phyloP scores from a whole-genome alignment of 2,329 filamentous ascomycete species.

The Botrytis pseudocinerea region DNA sequence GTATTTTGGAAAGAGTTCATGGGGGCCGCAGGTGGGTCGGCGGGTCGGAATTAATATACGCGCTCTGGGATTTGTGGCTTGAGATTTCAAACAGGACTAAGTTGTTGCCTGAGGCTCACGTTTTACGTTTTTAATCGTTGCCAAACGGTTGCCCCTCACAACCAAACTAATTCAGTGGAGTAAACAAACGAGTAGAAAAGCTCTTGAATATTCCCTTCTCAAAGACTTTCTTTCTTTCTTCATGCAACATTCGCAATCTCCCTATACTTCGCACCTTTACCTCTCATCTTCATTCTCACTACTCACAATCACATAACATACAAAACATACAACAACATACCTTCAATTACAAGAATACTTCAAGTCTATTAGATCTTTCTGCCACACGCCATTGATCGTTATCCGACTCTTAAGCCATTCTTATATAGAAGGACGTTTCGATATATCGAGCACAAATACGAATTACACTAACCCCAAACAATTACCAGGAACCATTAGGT shows the following conservation, averaged over 20 bases:
- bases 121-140: not conserved
- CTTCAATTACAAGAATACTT: conserved; percentile 32
- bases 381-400: conserved; percentile 51
- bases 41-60: conserved; percentile 8
- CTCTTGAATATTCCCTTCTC: conserved; percentile 5
- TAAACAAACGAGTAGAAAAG: conserved; percentile 25
- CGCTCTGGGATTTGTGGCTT: conserved; percentile 1
- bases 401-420: conserved; percentile 47
- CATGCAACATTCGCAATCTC: conserved; percentile 35
- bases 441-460: conserved; percentile 51
- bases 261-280: conserved; percentile 39
- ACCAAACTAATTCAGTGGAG: conserved; percentile 21
- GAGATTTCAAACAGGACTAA: not conserved
- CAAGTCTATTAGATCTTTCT: conserved; percentile 51
- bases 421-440: conserved; percentile 47
- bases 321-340: conserved; percentile 34
- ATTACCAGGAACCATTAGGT: conserved; percentile 57
- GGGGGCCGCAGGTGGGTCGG: conserved; percentile 3
- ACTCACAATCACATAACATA: conserved; percentile 24
- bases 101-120: not conserved
- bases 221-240: conserved; percentile 32
- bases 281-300: conserved; percentile 40
- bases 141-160: conserved; percentile 20
- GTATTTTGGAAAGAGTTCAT: conserved; percentile 8
- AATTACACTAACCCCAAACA: conserved; percentile 49